Percentiles rank a stretch among this genome's conserved stretches.
phyloP scores from a whole-genome alignment of 2,329 filamentous ascomycete genomes.

The Hypoxylon rubiginosum region DNA sequence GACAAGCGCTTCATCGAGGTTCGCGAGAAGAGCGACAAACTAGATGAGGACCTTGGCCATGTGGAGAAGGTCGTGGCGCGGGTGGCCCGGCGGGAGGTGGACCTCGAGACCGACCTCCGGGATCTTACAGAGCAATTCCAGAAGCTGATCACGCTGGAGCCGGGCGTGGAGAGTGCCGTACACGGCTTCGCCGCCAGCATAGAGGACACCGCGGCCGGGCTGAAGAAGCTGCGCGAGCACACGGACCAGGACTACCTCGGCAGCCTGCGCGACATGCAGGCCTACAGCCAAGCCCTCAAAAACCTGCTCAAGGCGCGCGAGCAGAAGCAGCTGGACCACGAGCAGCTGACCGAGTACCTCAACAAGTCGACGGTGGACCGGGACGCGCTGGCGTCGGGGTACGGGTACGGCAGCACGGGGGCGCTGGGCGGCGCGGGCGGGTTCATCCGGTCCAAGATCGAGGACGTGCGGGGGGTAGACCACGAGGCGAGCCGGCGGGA shows the following conservation, averaged over 20 bases:
- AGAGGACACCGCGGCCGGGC: constrained; percentile 83
- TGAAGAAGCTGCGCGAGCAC: constrained; percentile 86
- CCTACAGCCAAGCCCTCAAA: constrained; percentile 90
- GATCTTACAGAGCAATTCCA: constrained; percentile 96
- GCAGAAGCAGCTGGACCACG: constrained; percentile 97
- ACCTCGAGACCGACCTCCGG: constrained; percentile 88
- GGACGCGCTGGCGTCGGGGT: constrained; percentile 78
- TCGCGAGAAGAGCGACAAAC: constrained; percentile 89
- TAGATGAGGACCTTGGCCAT: constrained; percentile 92
- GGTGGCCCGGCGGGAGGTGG: constrained; percentile 87
- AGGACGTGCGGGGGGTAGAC: constrained; percentile 96
- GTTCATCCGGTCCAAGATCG: constrained; percentile 93
- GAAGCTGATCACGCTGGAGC: constrained; percentile 89
- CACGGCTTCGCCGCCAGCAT: constrained; percentile 89
- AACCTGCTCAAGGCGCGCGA: constrained; percentile 91
- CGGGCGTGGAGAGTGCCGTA: constrained; percentile 83
- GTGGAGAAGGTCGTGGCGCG: constrained; percentile 96
- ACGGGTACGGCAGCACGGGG: constrained; percentile 49
- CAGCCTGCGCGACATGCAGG: constrained; percentile 93
- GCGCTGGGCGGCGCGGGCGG: constrained; percentile 82
- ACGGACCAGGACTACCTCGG: constrained; percentile 97
- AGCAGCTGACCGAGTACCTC: constrained; percentile 95
- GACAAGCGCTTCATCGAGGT: constrained; percentile 96
- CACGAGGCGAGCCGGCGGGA: constrained; percentile 93
- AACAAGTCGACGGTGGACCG: constrained; percentile 90